Conservation (phyloP, 352 stramenopile species). For the Plasmopara viticola region DNA sequence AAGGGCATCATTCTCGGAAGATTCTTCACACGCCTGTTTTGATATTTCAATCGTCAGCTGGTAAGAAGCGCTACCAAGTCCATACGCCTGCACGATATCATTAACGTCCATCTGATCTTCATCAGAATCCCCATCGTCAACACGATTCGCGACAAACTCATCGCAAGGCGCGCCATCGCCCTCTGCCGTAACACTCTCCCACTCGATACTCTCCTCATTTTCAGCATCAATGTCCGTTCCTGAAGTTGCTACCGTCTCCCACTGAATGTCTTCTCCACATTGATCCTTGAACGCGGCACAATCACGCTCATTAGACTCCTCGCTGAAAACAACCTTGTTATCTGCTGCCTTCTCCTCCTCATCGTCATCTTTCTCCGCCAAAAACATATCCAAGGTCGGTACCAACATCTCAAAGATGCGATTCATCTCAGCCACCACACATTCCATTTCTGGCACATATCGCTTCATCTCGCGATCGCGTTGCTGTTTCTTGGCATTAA, state of each 20-base stretch:
- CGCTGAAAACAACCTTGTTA: neutral
- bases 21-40: constrained; percentile 48
- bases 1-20: constrained; percentile 60
- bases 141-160: neutral
- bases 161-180: neutral
- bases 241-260: constrained; percentile 12
- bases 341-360: neutral
- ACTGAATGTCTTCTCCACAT: constrained; percentile 16
- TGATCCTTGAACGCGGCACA: neutral
- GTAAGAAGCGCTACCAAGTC: constrained; percentile 69
- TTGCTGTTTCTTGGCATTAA: constrained; percentile 22
- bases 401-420: constrained; percentile 71
- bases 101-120: constrained; percentile 61
- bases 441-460: constrained; percentile 56
- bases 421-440: constrained; percentile 61
- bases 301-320: neutral
- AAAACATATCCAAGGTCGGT: constrained; percentile 63
- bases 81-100: constrained; percentile 71
- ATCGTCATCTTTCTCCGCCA: constrained; percentile 11
- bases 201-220: constrained; percentile 18
- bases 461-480: constrained; percentile 41
- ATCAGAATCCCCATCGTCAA: constrained; percentile 4
- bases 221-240: neutral
- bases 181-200: constrained; percentile 17
- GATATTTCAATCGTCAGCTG: constrained; percentile 64